Conservation (phyloP, 352 stramenopile genomes). For the Globisporangium cederbergense region DNA sequence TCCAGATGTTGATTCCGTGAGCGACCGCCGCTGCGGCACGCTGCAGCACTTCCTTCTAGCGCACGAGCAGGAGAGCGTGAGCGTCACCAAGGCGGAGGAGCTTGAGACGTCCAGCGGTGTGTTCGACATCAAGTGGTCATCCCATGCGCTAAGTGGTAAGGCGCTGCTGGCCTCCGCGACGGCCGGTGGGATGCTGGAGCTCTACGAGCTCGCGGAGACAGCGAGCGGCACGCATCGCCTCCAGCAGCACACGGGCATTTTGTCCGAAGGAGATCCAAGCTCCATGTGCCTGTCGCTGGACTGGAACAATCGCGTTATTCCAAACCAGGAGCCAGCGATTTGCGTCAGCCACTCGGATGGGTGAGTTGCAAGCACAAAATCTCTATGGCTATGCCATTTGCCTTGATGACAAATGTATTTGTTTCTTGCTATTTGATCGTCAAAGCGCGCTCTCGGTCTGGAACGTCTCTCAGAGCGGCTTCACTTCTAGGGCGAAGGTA, state of each 20-base stretch:
- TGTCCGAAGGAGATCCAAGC: slow-evolving; percentile 27
- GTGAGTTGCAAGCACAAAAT: slow-evolving; percentile 25
- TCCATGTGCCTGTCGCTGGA: slow-evolving; percentile 85
- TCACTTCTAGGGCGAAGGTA: slow-evolving; percentile 14
- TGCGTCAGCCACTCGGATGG: slow-evolving; percentile 83
- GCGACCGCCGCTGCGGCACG: slow-evolving; percentile 56
- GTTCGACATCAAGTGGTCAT: slow-evolving; percentile 84
- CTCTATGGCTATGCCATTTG: too few species aligned
- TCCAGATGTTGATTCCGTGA: slow-evolving; percentile 10
- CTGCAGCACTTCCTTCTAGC: slow-evolving; percentile 62
- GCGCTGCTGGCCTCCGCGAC: slow-evolving; percentile 63
- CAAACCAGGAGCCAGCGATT: slow-evolving; percentile 45
- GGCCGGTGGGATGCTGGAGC: slow-evolving; percentile 56
- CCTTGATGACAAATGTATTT: neutral
- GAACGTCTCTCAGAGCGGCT: slow-evolving; percentile 14
- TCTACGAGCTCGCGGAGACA: slow-evolving; percentile 40
- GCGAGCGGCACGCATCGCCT: slow-evolving; percentile 18
- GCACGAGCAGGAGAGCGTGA: slow-evolving; percentile 28
- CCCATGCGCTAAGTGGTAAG: slow-evolving; percentile 41
- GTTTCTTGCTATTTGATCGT: neutral
- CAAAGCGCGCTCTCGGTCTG: slow-evolving; percentile 13
- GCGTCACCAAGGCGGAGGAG: slow-evolving; percentile 43
- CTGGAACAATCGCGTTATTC: slow-evolving; percentile 72
- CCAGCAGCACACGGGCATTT: slow-evolving; percentile 31
- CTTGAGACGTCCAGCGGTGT: slow-evolving; percentile 54